Base-by-base conservation (phyloP, 1,284 basidiomycete genomes). In the Ganoderma boninense region DNA sequence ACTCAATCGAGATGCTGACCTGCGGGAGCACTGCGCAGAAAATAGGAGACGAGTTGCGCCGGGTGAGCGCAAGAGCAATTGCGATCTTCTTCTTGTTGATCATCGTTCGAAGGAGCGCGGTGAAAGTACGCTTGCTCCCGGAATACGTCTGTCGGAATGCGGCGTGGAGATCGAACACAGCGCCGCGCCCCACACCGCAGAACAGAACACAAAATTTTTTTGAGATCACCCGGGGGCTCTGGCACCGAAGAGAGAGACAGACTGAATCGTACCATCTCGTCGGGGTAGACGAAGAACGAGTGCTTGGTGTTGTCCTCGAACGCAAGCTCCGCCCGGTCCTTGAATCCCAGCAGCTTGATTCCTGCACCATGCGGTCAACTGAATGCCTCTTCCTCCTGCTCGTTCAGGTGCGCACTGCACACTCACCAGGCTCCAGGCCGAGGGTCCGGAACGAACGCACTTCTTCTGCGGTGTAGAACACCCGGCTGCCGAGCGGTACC, bases 291-390 rank as follows among this genome's bases (percentile, higher is more conserved):
- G 78, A 99, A 99, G 65, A 90, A 84, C 0, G 96, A 91, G 81
- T 98, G 96, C 78, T 96, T 97, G 76, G 98, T 83, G 74, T 97
- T 97, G 79, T 98, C 95, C 79, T 96, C 92, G 74, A 96, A 93
- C 0, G 83, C 82, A 0, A 99, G 85, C 69, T 93, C 87, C 4
- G 83, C 80, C n/a, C 87, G 85, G 70, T 92, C 86, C 80, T 97
- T 95, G 85, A 99, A 99, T 3, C 97, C 98, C 29, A 99, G 89
- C 4, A 99, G 89, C 80, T 93, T 95, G 78, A 99, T 90, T 8
- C 91, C 80, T 81, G 52, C 62, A 44, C 64, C 46, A 67, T 72
- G 70, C 52, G 64, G 70, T 64, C 61, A 43, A 44, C 63, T 71
- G 62, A 73, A 71, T 65, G 60, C 59, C 62, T 64, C 42, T 64